Percentiles rank a stretch among this genome's conserved stretches.
These are phyloP conservation scores for Pseudogymnoascus sp. DNA, from an alignment of 2,329 filamentous ascomycete species.

Conservation along the genomic window DNA sequence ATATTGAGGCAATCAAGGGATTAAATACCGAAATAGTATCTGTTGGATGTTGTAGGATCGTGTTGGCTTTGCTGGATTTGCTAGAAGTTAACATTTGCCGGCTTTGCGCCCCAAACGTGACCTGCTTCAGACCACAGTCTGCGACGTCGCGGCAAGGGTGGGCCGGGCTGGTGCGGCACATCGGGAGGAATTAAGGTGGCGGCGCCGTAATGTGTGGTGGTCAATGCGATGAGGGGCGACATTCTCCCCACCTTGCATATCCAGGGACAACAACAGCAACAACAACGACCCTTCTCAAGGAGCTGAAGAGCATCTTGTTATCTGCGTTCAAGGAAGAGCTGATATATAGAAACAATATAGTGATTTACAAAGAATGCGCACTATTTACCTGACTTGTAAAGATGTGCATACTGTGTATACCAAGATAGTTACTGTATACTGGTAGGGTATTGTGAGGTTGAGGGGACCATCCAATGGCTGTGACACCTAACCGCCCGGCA, in stretches of 20 bases:
- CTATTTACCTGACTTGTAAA: background rate
- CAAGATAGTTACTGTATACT: background rate
- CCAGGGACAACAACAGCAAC: background rate
- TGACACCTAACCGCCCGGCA: constrained; percentile 4
- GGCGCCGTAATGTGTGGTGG: background rate
- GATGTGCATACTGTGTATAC: background rate
- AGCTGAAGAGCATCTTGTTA: background rate
- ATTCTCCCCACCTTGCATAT: too few species aligned
- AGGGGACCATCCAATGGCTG: background rate
- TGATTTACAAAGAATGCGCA: background rate
- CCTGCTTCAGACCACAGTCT: constrained; percentile 1
- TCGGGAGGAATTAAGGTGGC: constrained; percentile 1
- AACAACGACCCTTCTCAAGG: background rate
- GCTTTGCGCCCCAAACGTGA: constrained; percentile 1
- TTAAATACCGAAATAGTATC: background rate
- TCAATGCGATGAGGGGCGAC: constrained; percentile 6
- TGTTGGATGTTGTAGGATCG: background rate
- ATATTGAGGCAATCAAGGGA: background rate
- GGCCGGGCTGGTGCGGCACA: background rate
- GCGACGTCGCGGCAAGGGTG: constrained; percentile 8
- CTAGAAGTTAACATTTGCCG: background rate
- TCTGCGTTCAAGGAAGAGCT: background rate
- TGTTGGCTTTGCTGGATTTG: background rate
- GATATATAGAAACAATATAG: background rate
- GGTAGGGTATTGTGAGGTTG: background rate